Evolutionary conservation across 2,329 filamentous ascomycete species (phyloP).

Genomic region (Teratosphaeria zuluensis): DNA sequence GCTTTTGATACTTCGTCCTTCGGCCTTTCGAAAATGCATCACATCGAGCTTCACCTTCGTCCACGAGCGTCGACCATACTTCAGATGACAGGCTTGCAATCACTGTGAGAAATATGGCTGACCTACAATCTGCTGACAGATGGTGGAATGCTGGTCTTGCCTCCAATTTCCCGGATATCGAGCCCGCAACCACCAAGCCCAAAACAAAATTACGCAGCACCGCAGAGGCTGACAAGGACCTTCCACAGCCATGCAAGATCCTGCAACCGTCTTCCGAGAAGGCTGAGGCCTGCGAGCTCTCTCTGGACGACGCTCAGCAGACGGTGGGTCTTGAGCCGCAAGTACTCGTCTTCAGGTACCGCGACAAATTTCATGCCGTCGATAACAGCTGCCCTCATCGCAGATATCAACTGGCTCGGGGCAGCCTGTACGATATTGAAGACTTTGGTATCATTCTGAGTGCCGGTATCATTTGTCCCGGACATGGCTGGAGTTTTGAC

Average conservation of each 20-base stretch:
- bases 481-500: conserved; percentile 65
- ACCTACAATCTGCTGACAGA: conserved; percentile 3
- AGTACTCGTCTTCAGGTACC: conserved; percentile 56
- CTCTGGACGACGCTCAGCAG: conserved; percentile 28
- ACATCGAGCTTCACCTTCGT: background rate
- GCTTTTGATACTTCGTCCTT: background rate
- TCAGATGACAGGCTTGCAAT: background rate
- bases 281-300: conserved; percentile 28
- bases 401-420: conserved; percentile 55
- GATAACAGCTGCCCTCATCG: conserved; percentile 65
- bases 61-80: background rate
- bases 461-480: conserved; percentile 55
- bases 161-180: conserved; percentile 48
- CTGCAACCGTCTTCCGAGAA: conserved; percentile 29
- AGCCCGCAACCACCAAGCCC: conserved; percentile 30
- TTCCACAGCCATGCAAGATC: conserved; percentile 42
- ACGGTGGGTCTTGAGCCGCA: conserved; percentile 39
- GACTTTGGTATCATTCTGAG: conserved; percentile 58
- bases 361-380: conserved; percentile 55
- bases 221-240: conserved; percentile 9
- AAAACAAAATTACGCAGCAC: conserved; percentile 36
- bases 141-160: conserved; percentile 49
- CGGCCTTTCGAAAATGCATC: background rate
- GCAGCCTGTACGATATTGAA: conserved; percentile 59
- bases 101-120: background rate